phyloP scores from a whole-genome alignment of 2,329 filamentous ascomycete species.

The Catunica adiposa region DNA sequence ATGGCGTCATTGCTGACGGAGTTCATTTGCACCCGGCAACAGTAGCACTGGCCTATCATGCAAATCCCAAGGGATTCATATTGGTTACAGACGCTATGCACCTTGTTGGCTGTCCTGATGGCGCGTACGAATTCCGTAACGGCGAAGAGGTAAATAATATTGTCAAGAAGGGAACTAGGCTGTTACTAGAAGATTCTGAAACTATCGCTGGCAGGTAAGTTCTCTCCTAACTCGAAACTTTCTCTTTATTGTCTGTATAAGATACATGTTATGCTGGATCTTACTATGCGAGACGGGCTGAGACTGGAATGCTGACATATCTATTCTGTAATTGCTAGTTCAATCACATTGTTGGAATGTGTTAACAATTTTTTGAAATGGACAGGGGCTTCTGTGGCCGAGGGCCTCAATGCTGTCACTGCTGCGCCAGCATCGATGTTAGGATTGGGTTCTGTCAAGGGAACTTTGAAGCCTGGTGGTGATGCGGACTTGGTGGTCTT shows the following conservation, averaged over 20 bases:
- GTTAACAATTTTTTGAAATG: slow-evolving; percentile 67
- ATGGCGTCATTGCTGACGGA: slow-evolving; percentile 79
- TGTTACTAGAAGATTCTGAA: slow-evolving; percentile 63
- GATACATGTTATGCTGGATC: not conserved
- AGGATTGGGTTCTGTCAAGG: slow-evolving; percentile 50
- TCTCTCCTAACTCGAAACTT: not conserved
- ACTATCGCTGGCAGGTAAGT: slow-evolving; percentile 59
- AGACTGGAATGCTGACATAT: not conserved
- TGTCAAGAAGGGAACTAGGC: slow-evolving; percentile 52
- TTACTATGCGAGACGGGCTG: not conserved
- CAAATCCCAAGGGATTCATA: slow-evolving; percentile 70
- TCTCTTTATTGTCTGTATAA: not conserved
- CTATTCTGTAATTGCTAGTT: slow-evolving; percentile 26
- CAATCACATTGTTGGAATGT: slow-evolving; percentile 62
- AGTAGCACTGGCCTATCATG: slow-evolving; percentile 76
- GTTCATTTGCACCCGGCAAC: slow-evolving; percentile 80
- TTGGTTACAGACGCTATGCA: slow-evolving; percentile 90
- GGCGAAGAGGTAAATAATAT: slow-evolving; percentile 40
- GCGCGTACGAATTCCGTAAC: slow-evolving; percentile 75
- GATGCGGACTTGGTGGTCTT: slow-evolving; percentile 57
- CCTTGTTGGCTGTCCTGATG: slow-evolving; percentile 67
- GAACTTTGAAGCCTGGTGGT: slow-evolving; percentile 42
- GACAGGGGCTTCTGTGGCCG: slow-evolving; percentile 50
- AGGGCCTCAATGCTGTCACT: slow-evolving; percentile 57
- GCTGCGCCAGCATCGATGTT: slow-evolving; percentile 63